Base-by-base conservation (phyloP, 371 early-diverging fungal species). In the Haplosporangium sp. region DNA sequence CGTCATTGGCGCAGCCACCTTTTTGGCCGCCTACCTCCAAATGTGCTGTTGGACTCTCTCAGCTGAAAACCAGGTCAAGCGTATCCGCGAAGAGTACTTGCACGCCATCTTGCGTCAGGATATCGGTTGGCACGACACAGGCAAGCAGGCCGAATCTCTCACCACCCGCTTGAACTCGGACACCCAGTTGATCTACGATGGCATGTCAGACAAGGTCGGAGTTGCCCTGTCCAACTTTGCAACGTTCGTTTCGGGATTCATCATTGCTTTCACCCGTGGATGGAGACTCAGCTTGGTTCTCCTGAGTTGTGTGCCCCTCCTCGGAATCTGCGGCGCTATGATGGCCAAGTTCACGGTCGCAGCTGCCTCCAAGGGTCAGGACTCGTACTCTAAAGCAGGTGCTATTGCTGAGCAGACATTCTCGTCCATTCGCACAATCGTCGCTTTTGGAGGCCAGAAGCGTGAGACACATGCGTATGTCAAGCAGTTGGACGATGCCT, bases 231-330 rank as follows among this genome's bases (percentile, higher is more conserved):
- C 89, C 72, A 85, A 86, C 64, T 59, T 86, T 21, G 72, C 91
- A 12, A 88, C 93, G 37, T 98, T 97, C 65, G 64, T 96, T 36
- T 69, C 93, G 46, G 96, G 96, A 29, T 92, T 96, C 65, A 81
- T 95, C 42, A 86, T 97, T 57, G 98, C 95, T 46, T 96, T 97
- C 64, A 57, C 81, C 53, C 90, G 89, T 55, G 93, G 95, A 13
- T 96, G 96, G 95, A 88, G 89, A 73, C 86, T 98, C 42, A 91
- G 96, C 20, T 81, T 95, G 54, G 94, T 97, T 12, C 86, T 97
- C 53, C 66, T 91, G 43, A 84, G 90, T 37, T 88, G 90, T 16
- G 70, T 92, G 67, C 93, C 93, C 12, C 59, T 92, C 42, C 68
- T 92, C 46, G 86, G 82, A 55, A 74, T 73, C 20, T 83, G 85